Conservation (phyloP, 164 flowering plant species). For the Sedum album region DNA sequence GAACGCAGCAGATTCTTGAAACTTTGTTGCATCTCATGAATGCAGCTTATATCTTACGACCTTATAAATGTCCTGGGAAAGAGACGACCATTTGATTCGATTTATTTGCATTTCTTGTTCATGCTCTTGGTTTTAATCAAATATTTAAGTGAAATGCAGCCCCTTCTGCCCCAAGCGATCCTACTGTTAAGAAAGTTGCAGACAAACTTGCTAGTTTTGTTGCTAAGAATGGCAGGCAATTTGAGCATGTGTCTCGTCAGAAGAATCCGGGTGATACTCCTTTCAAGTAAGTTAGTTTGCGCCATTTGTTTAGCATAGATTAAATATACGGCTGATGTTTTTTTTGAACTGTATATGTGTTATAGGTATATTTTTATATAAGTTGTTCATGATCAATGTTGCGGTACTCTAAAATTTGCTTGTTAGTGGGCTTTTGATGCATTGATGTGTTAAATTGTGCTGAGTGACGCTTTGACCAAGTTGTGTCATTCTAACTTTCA, state of each 20-base stretch:
- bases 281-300: slow-evolving; percentile 55
- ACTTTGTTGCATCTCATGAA: slow-evolving; percentile 18
- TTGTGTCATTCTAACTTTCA: not conserved
- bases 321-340: not conserved
- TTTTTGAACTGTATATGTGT: not conserved
- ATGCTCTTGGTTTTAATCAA: slow-evolving; percentile 97
- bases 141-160: slow-evolving; percentile 99
- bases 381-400: not conserved
- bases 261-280: slow-evolving; percentile 96
- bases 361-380: not conserved
- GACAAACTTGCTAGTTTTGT: slow-evolving; percentile 97
- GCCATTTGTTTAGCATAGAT: not conserved
- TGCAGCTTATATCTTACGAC: slow-evolving; percentile 86
- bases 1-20: slow-evolving; percentile 33
- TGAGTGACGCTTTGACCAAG: not conserved
- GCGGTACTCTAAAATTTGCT: not conserved
- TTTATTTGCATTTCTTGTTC: slow-evolving; percentile 89
- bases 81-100: slow-evolving; percentile 66
- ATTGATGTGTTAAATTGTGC: not conserved
- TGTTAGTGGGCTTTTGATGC: not conserved
- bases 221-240: slow-evolving; percentile 90
- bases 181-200: slow-evolving; percentile 89
- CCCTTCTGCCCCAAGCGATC: slow-evolving; percentile 82
- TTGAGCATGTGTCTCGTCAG: slow-evolving; percentile 83
- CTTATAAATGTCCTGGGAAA: slow-evolving; percentile 71